A percentile compares a stretch with the other conserved stretches of the same genome.
phyloP scores from a whole-genome alignment of 2,329 filamentous ascomycete genomes.

The Curvularia eragrostidis region DNA sequence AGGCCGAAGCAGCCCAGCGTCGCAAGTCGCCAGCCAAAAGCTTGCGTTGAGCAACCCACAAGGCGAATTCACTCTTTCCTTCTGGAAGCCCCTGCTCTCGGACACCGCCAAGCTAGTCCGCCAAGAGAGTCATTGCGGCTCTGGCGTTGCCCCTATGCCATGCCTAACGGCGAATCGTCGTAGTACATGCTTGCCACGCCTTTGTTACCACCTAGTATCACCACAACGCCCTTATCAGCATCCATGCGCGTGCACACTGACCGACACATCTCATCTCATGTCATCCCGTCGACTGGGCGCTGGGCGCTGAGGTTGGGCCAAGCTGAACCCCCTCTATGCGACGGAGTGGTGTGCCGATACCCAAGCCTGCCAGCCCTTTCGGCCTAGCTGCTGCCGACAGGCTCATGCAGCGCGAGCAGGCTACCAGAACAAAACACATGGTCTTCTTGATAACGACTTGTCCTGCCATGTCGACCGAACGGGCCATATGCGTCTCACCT shows the following conservation, averaged over 20 bases:
- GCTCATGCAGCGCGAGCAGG: conserved; percentile 17
- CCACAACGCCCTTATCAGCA: conserved; percentile 9
- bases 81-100: background rate
- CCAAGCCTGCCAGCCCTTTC: background rate
- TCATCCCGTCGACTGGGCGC: background rate
- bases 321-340: conserved; percentile 8
- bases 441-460: background rate
- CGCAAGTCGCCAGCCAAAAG: conserved; percentile 2
- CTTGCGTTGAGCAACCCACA: conserved; percentile 16
- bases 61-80: conserved; percentile 7
- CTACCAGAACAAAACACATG: conserved; percentile 15
- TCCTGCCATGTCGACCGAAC: background rate
- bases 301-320: conserved; percentile 6
- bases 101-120: conserved; percentile 9
- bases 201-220: conserved; percentile 8
- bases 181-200: background rate
- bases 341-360: conserved; percentile 5
- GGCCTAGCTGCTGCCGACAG: conserved; percentile 1
- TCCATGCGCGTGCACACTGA: conserved; percentile 3
- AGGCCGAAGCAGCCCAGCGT: conserved; percentile 14
- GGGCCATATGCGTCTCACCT: background rate
- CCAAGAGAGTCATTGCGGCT: conserved; percentile 11
- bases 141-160: conserved; percentile 11
- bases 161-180: conserved; percentile 3
- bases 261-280: background rate